Base-by-base conservation (phyloP, 441 rosid genomes). In the Flueggea neowawraea region DNA sequence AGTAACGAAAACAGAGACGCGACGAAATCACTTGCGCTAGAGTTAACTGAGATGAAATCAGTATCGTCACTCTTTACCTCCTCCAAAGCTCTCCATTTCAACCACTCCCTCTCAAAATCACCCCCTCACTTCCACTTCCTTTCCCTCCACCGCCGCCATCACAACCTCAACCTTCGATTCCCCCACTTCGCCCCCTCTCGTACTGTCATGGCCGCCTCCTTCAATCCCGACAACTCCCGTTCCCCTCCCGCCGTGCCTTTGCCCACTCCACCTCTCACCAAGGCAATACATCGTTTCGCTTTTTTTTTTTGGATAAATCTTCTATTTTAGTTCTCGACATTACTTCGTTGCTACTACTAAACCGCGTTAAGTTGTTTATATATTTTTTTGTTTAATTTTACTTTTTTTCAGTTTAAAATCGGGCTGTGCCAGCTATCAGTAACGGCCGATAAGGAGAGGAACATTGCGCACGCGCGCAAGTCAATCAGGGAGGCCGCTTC, bases 401-500 rank as follows among this genome's bases (percentile, higher is more conserved):
- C 17, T 10, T 64, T 3, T 52, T 63, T 52, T 61, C 66, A 91
- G 97, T 91, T 94, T 71, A 89, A 84, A 60, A 85, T 91, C 22
- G 95, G 91, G 62, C 69, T 89, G 57, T 95, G 99, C 74, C 97
- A 95, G 67, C 63, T 95, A 17, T 72, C 81, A 48, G 95, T 91
- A 31, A 83, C 95, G 9, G 57, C 82, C 11, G 97, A 89, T 66
- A 91, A 91, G 72, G 81, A 79, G 67, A 78, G 86, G 79, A 89
- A 95, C 79, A 84, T 95, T 12, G 80, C 82, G 13, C 88, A 84
- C 22, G 97, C 96, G 4, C 82, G 81, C 36, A 66, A 65, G 12
- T 87, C 89, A 12, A 86, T 95, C 16, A 81, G 81, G 54, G 85
- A 95, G 71, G 96, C 96, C 68, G 92, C 88, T 31, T 79, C 69